Percentiles rank a stretch among this genome's conserved stretches.
Evolutionary conservation across 2,329 filamentous ascomycete species (phyloP).

Genomic region (Fusarium xyrophilum): DNA sequence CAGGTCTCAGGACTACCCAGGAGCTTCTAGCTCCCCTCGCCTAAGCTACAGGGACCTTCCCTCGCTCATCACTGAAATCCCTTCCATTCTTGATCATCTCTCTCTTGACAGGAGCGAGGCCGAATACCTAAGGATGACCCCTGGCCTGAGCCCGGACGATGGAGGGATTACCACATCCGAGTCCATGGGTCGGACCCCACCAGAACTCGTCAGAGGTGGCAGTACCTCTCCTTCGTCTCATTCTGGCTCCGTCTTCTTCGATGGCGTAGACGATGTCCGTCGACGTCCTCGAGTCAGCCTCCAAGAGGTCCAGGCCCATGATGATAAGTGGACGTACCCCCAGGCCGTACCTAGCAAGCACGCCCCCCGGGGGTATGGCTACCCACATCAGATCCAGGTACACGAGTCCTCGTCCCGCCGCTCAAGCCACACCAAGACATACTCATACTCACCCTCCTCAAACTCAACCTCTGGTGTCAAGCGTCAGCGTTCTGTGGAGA

Average conservation of each 20-base stretch:
- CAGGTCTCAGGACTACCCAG: constrained; percentile 41
- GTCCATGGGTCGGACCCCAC: constrained; percentile 49
- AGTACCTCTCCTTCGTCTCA: constrained; percentile 52
- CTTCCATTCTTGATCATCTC: constrained; percentile 45
- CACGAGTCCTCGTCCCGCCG: constrained; percentile 40
- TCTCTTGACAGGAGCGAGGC: constrained; percentile 44
- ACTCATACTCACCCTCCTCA: constrained; percentile 18
- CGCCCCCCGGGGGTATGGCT: constrained; percentile 43
- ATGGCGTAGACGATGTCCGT: constrained; percentile 43
- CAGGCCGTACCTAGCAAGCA: constrained; percentile 46
- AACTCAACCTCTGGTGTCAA: constrained; percentile 44
- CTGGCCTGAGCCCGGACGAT: constrained; percentile 45
- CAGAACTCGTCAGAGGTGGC: constrained; percentile 48
- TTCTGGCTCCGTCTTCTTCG: constrained; percentile 47
- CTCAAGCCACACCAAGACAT: constrained; percentile 29
- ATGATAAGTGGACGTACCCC: constrained; percentile 53
- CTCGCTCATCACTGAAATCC: constrained; percentile 48
- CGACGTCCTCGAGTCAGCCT: constrained; percentile 44
- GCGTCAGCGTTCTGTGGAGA: constrained; percentile 49
- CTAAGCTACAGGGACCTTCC: constrained; percentile 43
- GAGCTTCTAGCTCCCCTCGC: constrained; percentile 41
- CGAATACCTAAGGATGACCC: constrained; percentile 47
- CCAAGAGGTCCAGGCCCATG: constrained; percentile 47
- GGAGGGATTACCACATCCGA: constrained; percentile 45
- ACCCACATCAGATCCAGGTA: constrained; percentile 46